Evolutionary conservation across 192 early-diverging fungal genomes (phyloP).

Genomic region (Podila horticola): DNA sequence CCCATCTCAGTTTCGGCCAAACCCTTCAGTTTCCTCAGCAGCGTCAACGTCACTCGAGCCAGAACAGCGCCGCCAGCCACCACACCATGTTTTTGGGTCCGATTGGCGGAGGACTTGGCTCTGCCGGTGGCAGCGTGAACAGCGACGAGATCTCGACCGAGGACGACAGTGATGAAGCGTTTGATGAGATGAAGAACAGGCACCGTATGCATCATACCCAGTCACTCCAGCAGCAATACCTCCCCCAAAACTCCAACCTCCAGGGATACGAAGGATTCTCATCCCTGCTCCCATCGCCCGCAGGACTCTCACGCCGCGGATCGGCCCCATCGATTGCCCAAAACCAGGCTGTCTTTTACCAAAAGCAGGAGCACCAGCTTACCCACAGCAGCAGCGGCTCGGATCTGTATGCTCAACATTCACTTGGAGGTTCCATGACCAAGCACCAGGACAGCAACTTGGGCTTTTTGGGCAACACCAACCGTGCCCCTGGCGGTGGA

Average conservation of each 20-base stretch:
- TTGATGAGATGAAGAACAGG: conserved; percentile 47
- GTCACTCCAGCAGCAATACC: conserved; percentile 7
- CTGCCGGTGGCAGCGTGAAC: conserved; percentile 46
- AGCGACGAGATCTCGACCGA: conserved; percentile 48
- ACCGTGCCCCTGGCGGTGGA: neutral
- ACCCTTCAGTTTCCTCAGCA: conserved; percentile 30
- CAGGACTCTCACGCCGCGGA: conserved; percentile 36
- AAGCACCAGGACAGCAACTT: conserved; percentile 12
- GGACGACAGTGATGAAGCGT: conserved; percentile 49
- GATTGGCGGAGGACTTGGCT: conserved; percentile 41
- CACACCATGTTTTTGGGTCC: conserved; percentile 47
- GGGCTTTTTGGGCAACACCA: conserved; percentile 6
- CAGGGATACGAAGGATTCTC: conserved; percentile 32
- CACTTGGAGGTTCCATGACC: neutral
- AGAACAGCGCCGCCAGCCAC: conserved; percentile 49
- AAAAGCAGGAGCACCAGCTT: conserved; percentile 27
- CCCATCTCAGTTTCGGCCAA: conserved; percentile 21
- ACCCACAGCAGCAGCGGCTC: conserved; percentile 10
- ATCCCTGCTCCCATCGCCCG: conserved; percentile 31
- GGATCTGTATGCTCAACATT: neutral
- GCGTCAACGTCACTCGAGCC: conserved; percentile 49
- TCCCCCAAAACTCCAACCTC: neutral
- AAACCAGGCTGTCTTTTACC: conserved; percentile 10
- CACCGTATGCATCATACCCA: conserved; percentile 32
- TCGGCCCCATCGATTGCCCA: conserved; percentile 36